These are phyloP conservation scores for Bacterosira constricta DNA, from an alignment of 108 stramenopile genomes.

Conservation along the genomic window DNA sequence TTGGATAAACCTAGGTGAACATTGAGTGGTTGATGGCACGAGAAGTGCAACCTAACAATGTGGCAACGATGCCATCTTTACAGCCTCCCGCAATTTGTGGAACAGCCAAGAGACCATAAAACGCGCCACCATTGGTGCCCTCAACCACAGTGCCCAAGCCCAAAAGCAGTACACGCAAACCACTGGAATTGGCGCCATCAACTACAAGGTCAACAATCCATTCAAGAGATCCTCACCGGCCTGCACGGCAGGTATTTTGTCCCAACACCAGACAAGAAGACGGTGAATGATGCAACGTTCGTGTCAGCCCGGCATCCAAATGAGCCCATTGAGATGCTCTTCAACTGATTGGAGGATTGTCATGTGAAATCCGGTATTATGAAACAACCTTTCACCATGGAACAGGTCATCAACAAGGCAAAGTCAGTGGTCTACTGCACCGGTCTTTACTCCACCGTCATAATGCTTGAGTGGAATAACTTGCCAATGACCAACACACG, in stretches of 20 bases:
- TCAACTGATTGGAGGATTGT: conserved; percentile 13
- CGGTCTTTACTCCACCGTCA: too few species aligned
- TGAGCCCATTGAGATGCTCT: conserved; percentile 12
- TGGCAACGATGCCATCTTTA: too few species aligned
- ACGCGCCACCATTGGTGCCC: conserved; percentile 1
- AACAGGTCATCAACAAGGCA: conserved; percentile 15
- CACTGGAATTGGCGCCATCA: too few species aligned
- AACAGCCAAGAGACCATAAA: too few species aligned
- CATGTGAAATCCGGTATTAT: background rate
- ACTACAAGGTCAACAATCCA: background rate
- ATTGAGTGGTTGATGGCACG: too few species aligned
- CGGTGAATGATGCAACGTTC: background rate
- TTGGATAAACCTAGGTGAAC: too few species aligned
- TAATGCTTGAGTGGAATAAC: too few species aligned
- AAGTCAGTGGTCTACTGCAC: conserved; percentile 1
- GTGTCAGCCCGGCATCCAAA: background rate
- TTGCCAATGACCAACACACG: too few species aligned
- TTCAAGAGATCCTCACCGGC: background rate
- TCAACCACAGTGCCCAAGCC: background rate
- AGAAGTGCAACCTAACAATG: too few species aligned
- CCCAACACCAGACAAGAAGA: background rate
- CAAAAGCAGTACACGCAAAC: conserved; percentile 1
- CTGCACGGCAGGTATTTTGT: conserved; percentile 1
- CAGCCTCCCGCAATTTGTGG: too few species aligned
- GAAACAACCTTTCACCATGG: background rate